Evolutionary conservation across 2,329 filamentous ascomycete genomes (phyloP), one percentile per base, ranked within the genome.

Genomic region (Pseudogymnoascus sp.): DNA sequence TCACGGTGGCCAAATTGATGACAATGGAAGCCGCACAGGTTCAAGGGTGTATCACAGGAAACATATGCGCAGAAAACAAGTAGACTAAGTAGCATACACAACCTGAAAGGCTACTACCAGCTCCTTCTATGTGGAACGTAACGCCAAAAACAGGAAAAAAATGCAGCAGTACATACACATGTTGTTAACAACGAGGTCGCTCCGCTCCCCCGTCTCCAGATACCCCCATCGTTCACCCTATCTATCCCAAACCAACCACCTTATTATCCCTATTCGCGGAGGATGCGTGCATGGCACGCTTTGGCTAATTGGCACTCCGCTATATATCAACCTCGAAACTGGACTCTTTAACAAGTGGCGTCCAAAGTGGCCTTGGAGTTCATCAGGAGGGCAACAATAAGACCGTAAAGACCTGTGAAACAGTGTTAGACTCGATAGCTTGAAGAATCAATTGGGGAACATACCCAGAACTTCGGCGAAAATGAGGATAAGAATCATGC

Each of bases 361-460:
- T 87, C 84, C 71, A 86, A 79, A 66, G 79, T 79, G 41, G 89
- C 90, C 83, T 95, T 96, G 66, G 95, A 96, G 90, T 98, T 99
- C 96, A 99, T 99, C 76, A 99, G 88, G 75, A 99, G 90, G 69
- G 95, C 95, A 71, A 99, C 95, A 78, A 99, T 99, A 75, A 99
- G 85, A 78, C 95, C 95, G 82, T 99, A 99, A 65, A 99, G 91
- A 95, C 93, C 91, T 95, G 67, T 10, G 25, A 1, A 1, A 51
- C 10, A 21, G 21, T 61, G 61, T 76, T 67, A 77, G 75, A 63
- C 31, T 62, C 69, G 66, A 69, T 66, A 21, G 39, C 48, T 34
- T 25, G 21, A 25, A 6, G 14, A 19, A 14, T 31, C 43, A 23
- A 6, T 31, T 13, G 16, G 16, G 34, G 43, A 14, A 62, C 69